Conservation (phyloP, 164 flowering plant genomes). For the Cinnamomum micranthum region DNA sequence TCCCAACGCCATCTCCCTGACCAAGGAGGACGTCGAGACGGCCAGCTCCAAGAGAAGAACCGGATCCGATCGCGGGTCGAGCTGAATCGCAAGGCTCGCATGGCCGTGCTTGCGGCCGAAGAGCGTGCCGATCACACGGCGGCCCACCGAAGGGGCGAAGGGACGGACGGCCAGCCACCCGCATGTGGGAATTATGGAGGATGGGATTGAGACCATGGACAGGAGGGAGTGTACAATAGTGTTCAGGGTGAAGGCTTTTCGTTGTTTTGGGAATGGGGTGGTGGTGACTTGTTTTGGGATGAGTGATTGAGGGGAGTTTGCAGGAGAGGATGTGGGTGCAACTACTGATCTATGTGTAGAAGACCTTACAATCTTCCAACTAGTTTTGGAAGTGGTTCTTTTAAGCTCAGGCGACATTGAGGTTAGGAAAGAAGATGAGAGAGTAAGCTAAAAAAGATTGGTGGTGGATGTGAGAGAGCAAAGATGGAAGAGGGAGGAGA, state of each 20-base stretch:
- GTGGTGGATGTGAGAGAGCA: background rate
- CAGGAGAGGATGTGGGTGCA: background rate
- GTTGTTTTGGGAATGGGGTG: background rate
- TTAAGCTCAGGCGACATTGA: background rate
- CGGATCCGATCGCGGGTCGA: conserved; percentile 53
- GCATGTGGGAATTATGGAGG: conserved; percentile 27
- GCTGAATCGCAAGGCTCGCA: conserved; percentile 68
- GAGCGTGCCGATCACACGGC: conserved; percentile 71
- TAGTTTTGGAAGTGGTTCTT: background rate
- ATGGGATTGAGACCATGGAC: conserved; percentile 13
- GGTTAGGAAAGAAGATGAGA: background rate
- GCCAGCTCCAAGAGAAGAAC: conserved; percentile 59
- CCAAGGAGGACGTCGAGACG: conserved; percentile 50
- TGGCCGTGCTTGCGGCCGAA: conserved; percentile 73
- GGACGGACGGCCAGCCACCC: conserved; percentile 26
- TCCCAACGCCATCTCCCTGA: conserved; percentile 81
- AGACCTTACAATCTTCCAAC: background rate
- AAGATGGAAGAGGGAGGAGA: no score
- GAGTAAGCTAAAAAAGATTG: background rate
- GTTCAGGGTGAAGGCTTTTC: background rate
- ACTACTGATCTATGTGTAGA: background rate
- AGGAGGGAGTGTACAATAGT: background rate
- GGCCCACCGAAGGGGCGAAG: conserved; percentile 36
- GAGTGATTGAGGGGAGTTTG: background rate
- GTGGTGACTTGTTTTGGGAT: background rate